Evolutionary conservation across 2,329 filamentous ascomycete genomes (phyloP), one percentile per base, ranked within the genome.

Genomic region (Passalora sequoiae): DNA sequence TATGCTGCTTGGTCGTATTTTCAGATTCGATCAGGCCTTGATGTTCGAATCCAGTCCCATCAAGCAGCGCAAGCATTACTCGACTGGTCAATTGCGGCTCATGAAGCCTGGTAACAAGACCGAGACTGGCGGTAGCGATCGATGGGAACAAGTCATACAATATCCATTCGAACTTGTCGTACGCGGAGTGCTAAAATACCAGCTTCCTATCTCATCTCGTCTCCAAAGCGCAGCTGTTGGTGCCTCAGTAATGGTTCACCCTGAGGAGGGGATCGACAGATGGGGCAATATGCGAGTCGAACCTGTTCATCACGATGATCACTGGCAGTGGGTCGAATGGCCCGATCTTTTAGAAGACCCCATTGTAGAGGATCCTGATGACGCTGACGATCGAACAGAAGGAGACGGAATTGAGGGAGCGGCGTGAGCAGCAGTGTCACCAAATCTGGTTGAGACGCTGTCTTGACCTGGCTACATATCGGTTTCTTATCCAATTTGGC

Each of bases 151-250:
- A 47, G 89, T 97, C 35, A 74, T 96, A 38, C 80, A 94, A 53
- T 86, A 96, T 64, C 86, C 91, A 32, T 98, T 97, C 56, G 88
- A 96, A 55, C 75, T 98, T 37, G 91, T 97, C 48, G 78, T 98
- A 30, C 83, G 92, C 56, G 92, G 92, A 16, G 85, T 92, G 10
- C 74, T 98, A 55, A 89, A 89, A 60, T 98, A 98, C 60, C 74
- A 78, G 49, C 67, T 83, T 3, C 79, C 80, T 6, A 67, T 83
- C 42, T 77, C 71, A 47, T 76, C 75, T 3, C 68, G 71, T 12
- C 68, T 69, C 30, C 69, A 73, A 54, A 76, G 70, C n/a, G 74
- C 74, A 58, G 70, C 60, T 53, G 65, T 76, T 22, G 68, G 63
- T 10, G 67, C 65, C 8, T 66, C 60, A 35, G 60, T 69, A 12